Conservation (phyloP, 331 rosid genomes). For the Quercus lobata region DNA sequence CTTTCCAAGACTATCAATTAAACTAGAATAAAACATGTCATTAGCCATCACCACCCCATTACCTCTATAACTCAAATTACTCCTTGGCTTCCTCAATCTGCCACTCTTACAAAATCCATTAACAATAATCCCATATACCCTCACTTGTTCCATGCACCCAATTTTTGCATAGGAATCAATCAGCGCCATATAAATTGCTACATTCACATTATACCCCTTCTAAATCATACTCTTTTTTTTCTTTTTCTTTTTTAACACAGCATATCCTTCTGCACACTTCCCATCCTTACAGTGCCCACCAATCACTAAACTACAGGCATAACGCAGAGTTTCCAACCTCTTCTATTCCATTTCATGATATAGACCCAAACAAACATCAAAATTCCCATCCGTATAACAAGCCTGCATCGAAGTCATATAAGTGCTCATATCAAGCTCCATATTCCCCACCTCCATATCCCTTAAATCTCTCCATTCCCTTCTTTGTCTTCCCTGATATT, state of each 20-base stretch:
- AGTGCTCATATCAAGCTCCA: slow-evolving; percentile 68
- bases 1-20: slow-evolving; percentile 85
- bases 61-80: slow-evolving; percentile 36
- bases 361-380: slow-evolving; percentile 62
- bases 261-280: slow-evolving; percentile 55
- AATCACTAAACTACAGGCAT: slow-evolving; percentile 62
- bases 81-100: slow-evolving; percentile 66
- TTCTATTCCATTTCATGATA: slow-evolving; percentile 81
- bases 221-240: slow-evolving; percentile 33
- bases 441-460: slow-evolving; percentile 9
- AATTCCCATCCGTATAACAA: slow-evolving; percentile 50
- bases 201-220: slow-evolving; percentile 55
- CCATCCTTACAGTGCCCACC: slow-evolving; percentile 63
- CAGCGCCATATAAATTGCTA: slow-evolving; percentile 63
- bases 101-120: slow-evolving; percentile 77
- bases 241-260: slow-evolving; percentile 27
- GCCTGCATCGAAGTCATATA: slow-evolving; percentile 72
- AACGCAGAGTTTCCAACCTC: slow-evolving; percentile 52
- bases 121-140: slow-evolving; percentile 70
- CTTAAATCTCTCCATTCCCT: too few species aligned
- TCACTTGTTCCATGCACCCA: slow-evolving; percentile 65
- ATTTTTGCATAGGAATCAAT: slow-evolving; percentile 64
- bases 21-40: slow-evolving; percentile 70
- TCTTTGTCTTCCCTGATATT: too few species aligned
- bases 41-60: slow-evolving; percentile 41